These are phyloP conservation scores for Exophiala lecanii-corni DNA, from an alignment of 2,329 filamentous ascomycete species.

Conservation along the genomic window DNA sequence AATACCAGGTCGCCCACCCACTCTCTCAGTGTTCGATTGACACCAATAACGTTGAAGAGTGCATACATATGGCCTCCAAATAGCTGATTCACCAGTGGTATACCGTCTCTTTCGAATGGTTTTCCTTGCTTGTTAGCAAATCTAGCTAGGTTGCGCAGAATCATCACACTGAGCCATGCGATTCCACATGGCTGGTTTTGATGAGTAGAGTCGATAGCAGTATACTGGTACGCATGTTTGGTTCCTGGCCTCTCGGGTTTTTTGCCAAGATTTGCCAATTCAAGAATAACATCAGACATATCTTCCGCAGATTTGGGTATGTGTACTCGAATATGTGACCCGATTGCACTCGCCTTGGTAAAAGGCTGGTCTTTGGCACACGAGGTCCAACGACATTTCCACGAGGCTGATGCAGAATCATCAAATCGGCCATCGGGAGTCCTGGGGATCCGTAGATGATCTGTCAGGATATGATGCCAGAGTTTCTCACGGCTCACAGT, in stretches of 20 bases:
- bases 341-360: constrained; percentile 14
- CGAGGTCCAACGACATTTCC: constrained; percentile 22
- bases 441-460: constrained; percentile 39
- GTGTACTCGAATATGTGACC: constrained; percentile 22
- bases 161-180: constrained; percentile 44
- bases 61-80: constrained; percentile 19
- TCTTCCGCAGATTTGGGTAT: constrained; percentile 22
- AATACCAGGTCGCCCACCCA: constrained; percentile 41
- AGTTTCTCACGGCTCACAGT: constrained; percentile 36
- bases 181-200: constrained; percentile 40
- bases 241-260: constrained; percentile 16
- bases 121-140: constrained; percentile 31
- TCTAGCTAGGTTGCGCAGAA: constrained; percentile 44
- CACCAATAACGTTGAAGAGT: constrained; percentile 20
- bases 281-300: constrained; percentile 22
- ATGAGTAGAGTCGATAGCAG: constrained; percentile 32
- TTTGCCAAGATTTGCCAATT: constrained; percentile 13
- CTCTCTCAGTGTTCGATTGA: constrained; percentile 37
- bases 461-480: constrained; percentile 39
- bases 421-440: constrained; percentile 21
- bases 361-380: constrained; percentile 16
- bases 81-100: constrained; percentile 17
- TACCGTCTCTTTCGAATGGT: constrained; percentile 20
- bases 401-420: constrained; percentile 4
- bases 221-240: constrained; percentile 37